A percentile compares a stretch with the other conserved stretches of the same genome.
Conservation (phyloP, 1,284 basidiomycete genomes). For the Ceratobasidium sp. region DNA sequence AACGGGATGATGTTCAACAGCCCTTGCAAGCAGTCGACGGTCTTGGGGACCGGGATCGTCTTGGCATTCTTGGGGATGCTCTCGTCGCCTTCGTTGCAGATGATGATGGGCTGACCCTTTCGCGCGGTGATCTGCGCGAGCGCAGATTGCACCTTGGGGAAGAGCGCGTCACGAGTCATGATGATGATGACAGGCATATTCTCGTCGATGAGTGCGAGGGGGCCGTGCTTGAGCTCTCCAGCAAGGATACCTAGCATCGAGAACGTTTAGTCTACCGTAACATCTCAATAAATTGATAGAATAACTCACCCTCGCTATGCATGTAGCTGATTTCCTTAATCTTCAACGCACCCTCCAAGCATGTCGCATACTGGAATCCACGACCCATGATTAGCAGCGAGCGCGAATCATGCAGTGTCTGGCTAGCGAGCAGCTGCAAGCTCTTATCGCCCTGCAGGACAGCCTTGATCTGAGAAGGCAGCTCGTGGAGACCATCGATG, state of each 20-base stretch:
- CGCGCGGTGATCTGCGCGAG: conserved; percentile 97
- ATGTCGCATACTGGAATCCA: conserved; percentile 98
- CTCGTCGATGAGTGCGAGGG: conserved; percentile 97
- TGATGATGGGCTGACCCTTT: conserved; percentile 95
- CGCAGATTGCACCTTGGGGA: conserved; percentile 98
- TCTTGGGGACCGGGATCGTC: conserved; percentile 93
- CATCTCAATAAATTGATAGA: not conserved
- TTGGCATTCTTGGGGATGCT: conserved; percentile 81
- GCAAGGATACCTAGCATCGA: conserved; percentile 78
- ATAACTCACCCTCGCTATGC: conserved; percentile 82
- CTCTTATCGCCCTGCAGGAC: conserved; percentile 86
- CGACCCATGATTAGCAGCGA: conserved; percentile 97
- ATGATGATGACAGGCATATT: conserved; percentile 98
- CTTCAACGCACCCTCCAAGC: conserved; percentile 98
- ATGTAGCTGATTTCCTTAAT: conserved; percentile 99
- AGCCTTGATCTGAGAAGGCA: conserved; percentile 91
- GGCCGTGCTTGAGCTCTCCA: conserved; percentile 99
- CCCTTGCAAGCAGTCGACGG: conserved; percentile 96
- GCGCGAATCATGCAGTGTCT: conserved; percentile 83
- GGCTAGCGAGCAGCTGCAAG: conserved; percentile 87
- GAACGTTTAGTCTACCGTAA: not conserved
- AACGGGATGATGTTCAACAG: conserved; percentile 97
- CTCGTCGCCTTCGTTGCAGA: conserved; percentile 95
- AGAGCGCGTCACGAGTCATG: conserved; percentile 99
- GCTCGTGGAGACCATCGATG: conserved; percentile 92